A percentile compares a stretch with the other conserved stretches of the same genome.
Conservation (phyloP, 2,329 filamentous ascomycete genomes). For the Byssochlamys sp. region DNA sequence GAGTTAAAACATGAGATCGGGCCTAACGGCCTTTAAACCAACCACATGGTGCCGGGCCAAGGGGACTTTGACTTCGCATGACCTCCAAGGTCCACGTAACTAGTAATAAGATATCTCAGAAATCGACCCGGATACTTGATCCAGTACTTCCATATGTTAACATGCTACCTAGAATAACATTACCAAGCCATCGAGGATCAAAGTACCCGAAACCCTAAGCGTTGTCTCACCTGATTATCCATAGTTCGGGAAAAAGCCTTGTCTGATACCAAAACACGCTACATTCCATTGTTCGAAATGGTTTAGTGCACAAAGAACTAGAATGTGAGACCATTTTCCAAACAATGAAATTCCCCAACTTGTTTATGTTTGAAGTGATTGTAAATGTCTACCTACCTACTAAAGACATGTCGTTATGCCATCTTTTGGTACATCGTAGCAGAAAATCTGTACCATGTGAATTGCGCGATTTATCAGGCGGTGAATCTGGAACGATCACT, state of each 20-base stretch:
- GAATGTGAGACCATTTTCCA: not conserved
- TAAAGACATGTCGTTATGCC: not conserved
- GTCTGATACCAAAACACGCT: not conserved
- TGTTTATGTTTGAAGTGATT: not conserved
- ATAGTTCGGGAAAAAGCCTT: not conserved
- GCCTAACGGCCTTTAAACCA: not conserved
- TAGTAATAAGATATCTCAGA: not conserved
- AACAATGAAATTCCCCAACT: not conserved
- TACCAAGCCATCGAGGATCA: not conserved
- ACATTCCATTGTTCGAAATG: not conserved
- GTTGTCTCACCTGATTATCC: not conserved
- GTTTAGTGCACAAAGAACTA: not conserved
- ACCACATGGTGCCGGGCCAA: not conserved
- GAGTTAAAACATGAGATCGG: not conserved
- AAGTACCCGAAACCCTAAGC: not conserved
- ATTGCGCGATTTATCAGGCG: not conserved
- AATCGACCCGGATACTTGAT: not conserved
- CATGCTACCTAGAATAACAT: not conserved
- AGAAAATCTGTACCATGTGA: not conserved
- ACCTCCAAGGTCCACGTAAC: not conserved
- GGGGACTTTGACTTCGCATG: not conserved
- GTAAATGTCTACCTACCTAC: not conserved
- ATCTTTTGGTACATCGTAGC: not conserved
- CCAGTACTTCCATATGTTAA: not conserved
- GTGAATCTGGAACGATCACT: not conserved